Evolutionary conservation across 192 early-diverging fungal species (phyloP).

Genomic region (Rhizoclosmatium globosum): DNA sequence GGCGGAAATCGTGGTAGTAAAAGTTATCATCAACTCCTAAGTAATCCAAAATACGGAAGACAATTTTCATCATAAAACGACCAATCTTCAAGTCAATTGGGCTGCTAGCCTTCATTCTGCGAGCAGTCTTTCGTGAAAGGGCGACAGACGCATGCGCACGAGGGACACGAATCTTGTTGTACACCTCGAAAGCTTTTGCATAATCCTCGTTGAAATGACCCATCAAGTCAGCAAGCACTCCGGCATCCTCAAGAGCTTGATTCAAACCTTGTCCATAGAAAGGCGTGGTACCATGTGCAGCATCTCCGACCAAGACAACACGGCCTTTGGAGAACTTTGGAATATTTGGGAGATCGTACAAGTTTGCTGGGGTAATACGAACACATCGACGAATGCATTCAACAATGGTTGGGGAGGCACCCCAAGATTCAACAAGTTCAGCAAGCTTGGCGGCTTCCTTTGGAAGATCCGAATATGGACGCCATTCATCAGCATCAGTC

Average conservation of each 20-base stretch:
- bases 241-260: slow-evolving; percentile 14
- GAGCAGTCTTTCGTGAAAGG: background rate
- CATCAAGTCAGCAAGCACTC: background rate
- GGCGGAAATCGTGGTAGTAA: background rate
- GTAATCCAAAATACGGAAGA: background rate
- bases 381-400: background rate
- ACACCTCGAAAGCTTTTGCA: background rate
- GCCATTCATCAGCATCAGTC: background rate
- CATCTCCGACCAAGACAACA: slow-evolving; percentile 13
- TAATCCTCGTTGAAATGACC: slow-evolving; percentile 6
- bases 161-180: background rate
- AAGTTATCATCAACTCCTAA: background rate
- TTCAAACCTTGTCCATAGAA: slow-evolving; percentile 12
- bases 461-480: slow-evolving; percentile 1
- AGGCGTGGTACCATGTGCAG: slow-evolving; percentile 9
- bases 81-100: background rate
- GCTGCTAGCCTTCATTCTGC: background rate
- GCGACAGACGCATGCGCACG: background rate
- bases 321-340: background rate
- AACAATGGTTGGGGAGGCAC: background rate
- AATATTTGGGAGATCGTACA: slow-evolving; percentile 22
- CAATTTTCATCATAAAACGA: background rate
- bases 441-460: background rate
- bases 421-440: background rate
- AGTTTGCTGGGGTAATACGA: slow-evolving; percentile 5